These are phyloP conservation scores for Mycena latifolia DNA, from an alignment of 768 basidiomycete species.

Conservation along the genomic window DNA sequence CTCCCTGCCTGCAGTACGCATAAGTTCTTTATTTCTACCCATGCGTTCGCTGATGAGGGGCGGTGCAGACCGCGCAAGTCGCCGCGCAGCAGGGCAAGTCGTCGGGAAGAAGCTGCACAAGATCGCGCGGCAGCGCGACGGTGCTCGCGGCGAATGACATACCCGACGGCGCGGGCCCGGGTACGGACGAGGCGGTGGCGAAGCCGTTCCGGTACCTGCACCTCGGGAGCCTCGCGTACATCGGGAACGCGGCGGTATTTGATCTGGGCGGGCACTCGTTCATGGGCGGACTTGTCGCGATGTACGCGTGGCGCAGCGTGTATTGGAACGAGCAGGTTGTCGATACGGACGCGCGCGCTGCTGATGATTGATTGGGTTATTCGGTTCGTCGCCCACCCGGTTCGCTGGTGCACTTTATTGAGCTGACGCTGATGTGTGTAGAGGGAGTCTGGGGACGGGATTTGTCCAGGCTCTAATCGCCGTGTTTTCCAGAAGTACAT, in stretches of 20 bases:
- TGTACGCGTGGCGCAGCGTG: constrained; percentile 96
- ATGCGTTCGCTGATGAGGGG: constrained; percentile 25
- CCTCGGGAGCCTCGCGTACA: constrained; percentile 83
- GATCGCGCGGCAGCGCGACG: constrained; percentile 66
- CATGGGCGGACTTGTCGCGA: constrained; percentile 91
- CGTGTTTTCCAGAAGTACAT: constrained; percentile 17
- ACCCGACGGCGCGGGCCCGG: constrained; percentile 32
- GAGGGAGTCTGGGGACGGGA: constrained; percentile 84
- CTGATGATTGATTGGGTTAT: constrained; percentile 98
- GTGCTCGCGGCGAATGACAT: constrained; percentile 49
- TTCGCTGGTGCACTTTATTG: background rate
- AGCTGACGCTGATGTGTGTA: constrained; percentile 29
- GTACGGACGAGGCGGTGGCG: constrained; percentile 79
- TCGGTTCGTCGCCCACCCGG: constrained; percentile 62
- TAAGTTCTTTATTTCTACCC: background rate
- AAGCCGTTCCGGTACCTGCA: constrained; percentile 87
- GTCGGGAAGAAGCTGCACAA: constrained; percentile 89
- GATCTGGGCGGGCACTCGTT: constrained; percentile 85
- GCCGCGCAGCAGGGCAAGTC: constrained; percentile 96
- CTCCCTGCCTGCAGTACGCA: constrained; percentile 85
- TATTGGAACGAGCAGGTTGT: constrained; percentile 98
- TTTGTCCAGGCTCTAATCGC: constrained; percentile 67
- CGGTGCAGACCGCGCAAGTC: constrained; percentile 92
- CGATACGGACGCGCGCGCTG: constrained; percentile 86
- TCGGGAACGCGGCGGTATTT: constrained; percentile 95